Base-by-base conservation (phyloP, 345 rosid genomes). In the Bruguiera sexangula region DNA sequence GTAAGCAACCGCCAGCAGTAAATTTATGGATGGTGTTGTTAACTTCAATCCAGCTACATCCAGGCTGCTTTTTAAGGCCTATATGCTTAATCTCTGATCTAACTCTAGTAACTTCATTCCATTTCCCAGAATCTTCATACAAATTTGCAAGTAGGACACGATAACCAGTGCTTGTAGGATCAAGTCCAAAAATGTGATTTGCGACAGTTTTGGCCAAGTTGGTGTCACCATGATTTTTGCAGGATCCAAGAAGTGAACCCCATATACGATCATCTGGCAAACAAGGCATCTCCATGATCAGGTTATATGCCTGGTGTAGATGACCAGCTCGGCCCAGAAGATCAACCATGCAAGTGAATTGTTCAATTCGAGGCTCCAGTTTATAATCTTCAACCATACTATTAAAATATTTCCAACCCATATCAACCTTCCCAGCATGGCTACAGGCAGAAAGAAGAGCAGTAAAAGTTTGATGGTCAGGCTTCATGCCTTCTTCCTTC, bases 31-130 rank as follows among this genome's bases (percentile, higher is more conserved):
- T 58, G 36, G 61, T 68, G 62, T 73, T 68, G 69, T 68, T 64
- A 55, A 85, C 74, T 72, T 80, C 83, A 67, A 85, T 75, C 88
- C 86, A 85, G 65, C 88, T 85, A 79, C 84, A 84, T 34, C 88
- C 85, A 64, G 84, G 84, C 56, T 66, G 70, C 61, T 80, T 85
- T 67, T 62, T 68, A n/a, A 80, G 80, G 21, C 86, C 84, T 68
- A 48, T 52, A 19, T 76, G 73, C 58, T 73, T 74, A 13, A 84
- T 73, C 68, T 74, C 84, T 53, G 76, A 71, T 65, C 82, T 69
- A 60, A 80, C 67, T 63, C 61, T 53, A 48, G 26, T 60, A 69
- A 61, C 77, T 39, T 76, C 67, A 51, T 58, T 58, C 51, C 20
- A 50, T 54, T 65, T 76, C 62, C 82, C 83, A 50, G 65, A 70